Evolutionary conservation across 1,139 yeast species (phyloP).

Genomic region (Pichia sp.): DNA sequence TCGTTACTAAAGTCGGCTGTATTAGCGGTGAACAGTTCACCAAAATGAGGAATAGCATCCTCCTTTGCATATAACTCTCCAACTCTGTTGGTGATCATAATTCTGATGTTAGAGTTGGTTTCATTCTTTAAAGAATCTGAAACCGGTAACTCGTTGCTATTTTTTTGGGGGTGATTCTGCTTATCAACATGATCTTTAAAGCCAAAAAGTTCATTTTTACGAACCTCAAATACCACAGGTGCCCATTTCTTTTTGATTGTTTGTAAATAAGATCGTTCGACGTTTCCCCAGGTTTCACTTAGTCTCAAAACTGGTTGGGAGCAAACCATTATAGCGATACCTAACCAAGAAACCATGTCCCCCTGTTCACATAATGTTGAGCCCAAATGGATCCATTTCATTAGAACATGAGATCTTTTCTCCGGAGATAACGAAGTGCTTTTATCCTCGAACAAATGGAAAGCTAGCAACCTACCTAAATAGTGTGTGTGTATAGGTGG

Average conservation of each 20-base stretch:
- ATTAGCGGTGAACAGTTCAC: constrained; percentile 56
- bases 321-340: constrained; percentile 78
- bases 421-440: constrained; percentile 32
- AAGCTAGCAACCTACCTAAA: constrained; percentile 64
- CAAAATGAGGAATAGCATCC: constrained; percentile 84
- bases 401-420: constrained; percentile 61
- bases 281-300: constrained; percentile 69
- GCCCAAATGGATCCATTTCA: constrained; percentile 86
- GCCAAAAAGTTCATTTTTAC: constrained; percentile 17
- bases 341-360: constrained; percentile 94
- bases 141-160: background rate
- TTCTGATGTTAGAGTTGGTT: constrained; percentile 26
- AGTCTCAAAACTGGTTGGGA: constrained; percentile 79
- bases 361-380: constrained; percentile 74
- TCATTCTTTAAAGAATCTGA: background rate
- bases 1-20: background rate
- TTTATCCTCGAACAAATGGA: constrained; percentile 60
- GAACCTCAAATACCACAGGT: constrained; percentile 81
- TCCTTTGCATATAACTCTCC: constrained; percentile 75
- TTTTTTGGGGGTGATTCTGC: background rate
- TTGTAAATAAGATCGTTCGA: constrained; percentile 57
- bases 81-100: constrained; percentile 84
- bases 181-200: background rate
- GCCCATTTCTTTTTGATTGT: constrained; percentile 84
- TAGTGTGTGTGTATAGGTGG: constrained; percentile 67